These are phyloP conservation scores for Herpotrichia juniperi DNA, from an alignment of 2,329 filamentous ascomycete species.

Conservation along the genomic window DNA sequence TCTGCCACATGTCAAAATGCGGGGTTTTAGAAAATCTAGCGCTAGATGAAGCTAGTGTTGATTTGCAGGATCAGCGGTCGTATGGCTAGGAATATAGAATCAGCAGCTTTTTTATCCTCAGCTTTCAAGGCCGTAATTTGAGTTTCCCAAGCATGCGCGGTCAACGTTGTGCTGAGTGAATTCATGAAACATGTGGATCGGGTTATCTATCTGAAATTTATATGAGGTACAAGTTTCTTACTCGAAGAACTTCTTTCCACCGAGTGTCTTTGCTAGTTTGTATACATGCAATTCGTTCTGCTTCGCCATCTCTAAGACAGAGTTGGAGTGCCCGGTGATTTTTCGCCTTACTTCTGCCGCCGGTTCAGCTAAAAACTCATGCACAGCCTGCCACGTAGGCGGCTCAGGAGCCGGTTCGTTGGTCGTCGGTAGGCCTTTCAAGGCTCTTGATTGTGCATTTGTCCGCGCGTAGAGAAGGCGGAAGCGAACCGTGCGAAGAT, in stretches of 20 bases:
- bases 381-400: slow-evolving; percentile 31
- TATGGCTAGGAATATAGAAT: no score
- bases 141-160: no score
- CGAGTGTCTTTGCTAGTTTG: slow-evolving; percentile 19
- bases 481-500: slow-evolving; percentile 29
- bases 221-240: neutral
- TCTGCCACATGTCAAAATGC: neutral
- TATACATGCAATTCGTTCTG: slow-evolving; percentile 22
- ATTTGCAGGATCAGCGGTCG: neutral
- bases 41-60: neutral
- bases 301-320: slow-evolving; percentile 20
- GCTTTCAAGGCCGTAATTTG: no score
- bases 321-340: slow-evolving; percentile 10
- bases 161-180: no score
- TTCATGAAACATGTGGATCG: no score
- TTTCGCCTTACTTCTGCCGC: slow-evolving; percentile 6
- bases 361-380: slow-evolving; percentile 29
- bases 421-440: slow-evolving; percentile 34
- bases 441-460: slow-evolving; percentile 34
- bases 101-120: no score
- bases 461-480: slow-evolving; percentile 32
- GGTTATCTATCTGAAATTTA: neutral
- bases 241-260: slow-evolving; percentile 24
- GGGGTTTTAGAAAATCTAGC: neutral
- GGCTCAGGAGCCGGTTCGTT: slow-evolving; percentile 29